Conservation (phyloP, 257 asterid species). For the Sherardia arvensis region DNA sequence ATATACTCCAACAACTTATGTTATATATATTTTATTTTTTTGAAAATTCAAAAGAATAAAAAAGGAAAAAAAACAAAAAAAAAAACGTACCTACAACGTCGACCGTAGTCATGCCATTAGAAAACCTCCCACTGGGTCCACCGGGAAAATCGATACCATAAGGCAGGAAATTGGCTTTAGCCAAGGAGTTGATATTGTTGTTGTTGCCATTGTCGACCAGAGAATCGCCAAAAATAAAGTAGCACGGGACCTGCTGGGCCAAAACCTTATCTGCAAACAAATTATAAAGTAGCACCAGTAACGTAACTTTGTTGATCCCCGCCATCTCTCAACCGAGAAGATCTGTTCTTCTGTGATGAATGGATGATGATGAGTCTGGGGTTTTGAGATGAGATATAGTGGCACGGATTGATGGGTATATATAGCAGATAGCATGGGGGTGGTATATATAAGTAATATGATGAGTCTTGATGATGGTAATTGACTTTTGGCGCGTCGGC, state of each 20-base stretch:
- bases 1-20: too few species aligned
- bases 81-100: slow-evolving; percentile 21
- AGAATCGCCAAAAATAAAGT: slow-evolving; percentile 35
- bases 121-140: slow-evolving; percentile 36
- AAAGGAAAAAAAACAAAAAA: not conserved
- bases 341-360: too few species aligned
- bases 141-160: slow-evolving; percentile 32
- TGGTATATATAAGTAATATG: too few species aligned
- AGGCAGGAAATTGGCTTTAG: slow-evolving; percentile 32
- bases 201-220: slow-evolving; percentile 39
- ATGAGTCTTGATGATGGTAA: too few species aligned
- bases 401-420: not conserved
- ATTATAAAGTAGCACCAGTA: too few species aligned
- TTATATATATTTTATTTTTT: too few species aligned
- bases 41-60: too few species aligned
- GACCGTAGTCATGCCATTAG: slow-evolving; percentile 31
- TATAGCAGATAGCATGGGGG: not conserved
- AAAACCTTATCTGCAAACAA: too few species aligned
- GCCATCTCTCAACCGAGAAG: not conserved
- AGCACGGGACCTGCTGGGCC: slow-evolving; percentile 30
- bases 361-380: not conserved
- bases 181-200: slow-evolving; percentile 29
- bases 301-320: not conserved
- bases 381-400: not conserved
- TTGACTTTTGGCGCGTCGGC: not conserved